These are phyloP conservation scores for Eucalyptus viminalis DNA, from an alignment of 345 rosid species.

Conservation along the genomic window DNA sequence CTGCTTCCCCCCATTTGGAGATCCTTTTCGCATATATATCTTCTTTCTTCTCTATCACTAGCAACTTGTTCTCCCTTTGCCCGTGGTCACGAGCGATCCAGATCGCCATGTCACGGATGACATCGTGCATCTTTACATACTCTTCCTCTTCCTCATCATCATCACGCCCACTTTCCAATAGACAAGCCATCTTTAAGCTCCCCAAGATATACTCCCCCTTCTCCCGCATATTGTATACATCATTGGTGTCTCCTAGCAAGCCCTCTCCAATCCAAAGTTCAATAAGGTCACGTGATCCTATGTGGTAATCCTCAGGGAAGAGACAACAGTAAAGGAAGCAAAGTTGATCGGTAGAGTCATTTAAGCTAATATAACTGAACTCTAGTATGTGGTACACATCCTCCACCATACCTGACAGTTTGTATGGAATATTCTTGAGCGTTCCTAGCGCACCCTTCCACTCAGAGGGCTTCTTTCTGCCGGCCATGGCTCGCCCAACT, in stretches of 20 bases:
- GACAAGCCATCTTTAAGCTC: neutral
- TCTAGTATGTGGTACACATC: neutral
- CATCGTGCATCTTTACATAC: conserved; percentile 7
- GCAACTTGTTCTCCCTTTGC: neutral
- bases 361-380: conserved; percentile 1
- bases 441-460: neutral
- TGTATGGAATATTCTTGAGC: neutral
- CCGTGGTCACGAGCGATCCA: neutral
- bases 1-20: neutral
- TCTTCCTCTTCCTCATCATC: rapidly evolving
- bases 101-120: conserved; percentile 4
- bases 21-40: rapidly evolving
- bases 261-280: conserved; percentile 15
- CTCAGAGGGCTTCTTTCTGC: neutral
- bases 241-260: neutral
- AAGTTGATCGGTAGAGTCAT: neutral
- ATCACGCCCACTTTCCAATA: neutral
- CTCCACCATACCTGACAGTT: neutral
- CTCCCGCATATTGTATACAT: neutral
- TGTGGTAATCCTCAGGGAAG: neutral
- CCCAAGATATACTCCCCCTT: neutral
- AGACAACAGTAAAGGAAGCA: conserved; percentile 3
- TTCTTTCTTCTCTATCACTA: neutral
- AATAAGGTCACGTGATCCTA: neutral
- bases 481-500: neutral